phyloP scores from a whole-genome alignment of 768 basidiomycete species.

The Boletus reticulatus region DNA sequence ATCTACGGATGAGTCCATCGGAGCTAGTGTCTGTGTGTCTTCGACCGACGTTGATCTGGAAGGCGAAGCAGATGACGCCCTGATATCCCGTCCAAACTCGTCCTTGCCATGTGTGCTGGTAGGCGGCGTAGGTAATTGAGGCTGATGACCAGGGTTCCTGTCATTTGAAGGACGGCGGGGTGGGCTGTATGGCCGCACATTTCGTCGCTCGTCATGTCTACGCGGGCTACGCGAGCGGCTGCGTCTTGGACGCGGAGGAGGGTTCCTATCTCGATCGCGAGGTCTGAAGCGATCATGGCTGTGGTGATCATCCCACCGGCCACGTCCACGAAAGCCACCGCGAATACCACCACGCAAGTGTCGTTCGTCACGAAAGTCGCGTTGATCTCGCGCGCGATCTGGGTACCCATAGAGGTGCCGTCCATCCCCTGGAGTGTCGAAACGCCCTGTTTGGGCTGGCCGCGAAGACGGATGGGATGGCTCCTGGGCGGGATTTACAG shows the following conservation, averaged over 20 bases:
- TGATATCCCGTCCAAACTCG: conserved; percentile 84
- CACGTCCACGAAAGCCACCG: conserved; percentile 59
- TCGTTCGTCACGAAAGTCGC: conserved; percentile 54
- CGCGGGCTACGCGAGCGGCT: conserved; percentile 79
- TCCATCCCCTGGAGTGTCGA: conserved; percentile 36
- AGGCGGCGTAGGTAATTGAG: conserved; percentile 24
- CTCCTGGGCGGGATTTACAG: conserved; percentile 15
- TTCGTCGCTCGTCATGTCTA: conserved; percentile 51
- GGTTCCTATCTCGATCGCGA: conserved; percentile 42
- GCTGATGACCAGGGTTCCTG: conserved; percentile 24
- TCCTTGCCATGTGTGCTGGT: conserved; percentile 54
- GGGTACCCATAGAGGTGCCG: conserved; percentile 32
- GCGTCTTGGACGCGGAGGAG: conserved; percentile 43
- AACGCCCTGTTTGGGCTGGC: conserved; percentile 21
- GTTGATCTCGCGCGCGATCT: conserved; percentile 45
- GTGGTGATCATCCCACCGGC: conserved; percentile 63
- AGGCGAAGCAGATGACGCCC: conserved; percentile 46
- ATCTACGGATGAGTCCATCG: conserved; percentile 40
- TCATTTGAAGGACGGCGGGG: conserved; percentile 45
- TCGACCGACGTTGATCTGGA: conserved; percentile 28
- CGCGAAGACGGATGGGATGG: conserved; percentile 13
- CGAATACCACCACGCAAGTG: conserved; percentile 51
- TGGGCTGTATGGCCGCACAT: conserved; percentile 58
- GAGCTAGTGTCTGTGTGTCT: conserved; percentile 25
- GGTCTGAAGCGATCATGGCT: conserved; percentile 39